Percentiles rank a stretch among this genome's conserved stretches.
Evolutionary conservation across 139 green algal genomes (phyloP).

Genomic region (Tetradesmus lagerheimii): DNA sequence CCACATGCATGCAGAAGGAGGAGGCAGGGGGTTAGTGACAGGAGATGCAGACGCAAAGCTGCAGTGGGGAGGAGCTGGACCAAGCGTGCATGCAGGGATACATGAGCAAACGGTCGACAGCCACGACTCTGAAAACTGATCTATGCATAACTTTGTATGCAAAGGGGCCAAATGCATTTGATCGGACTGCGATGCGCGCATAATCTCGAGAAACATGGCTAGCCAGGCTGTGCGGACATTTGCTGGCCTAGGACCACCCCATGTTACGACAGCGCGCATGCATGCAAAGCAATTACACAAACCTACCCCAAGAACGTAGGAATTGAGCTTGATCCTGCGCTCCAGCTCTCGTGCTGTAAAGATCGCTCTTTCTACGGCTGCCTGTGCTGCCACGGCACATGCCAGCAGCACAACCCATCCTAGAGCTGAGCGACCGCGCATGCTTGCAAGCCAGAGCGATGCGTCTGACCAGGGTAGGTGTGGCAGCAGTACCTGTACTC

Average conservation of each 20-base stretch:
- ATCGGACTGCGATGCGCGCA: not conserved
- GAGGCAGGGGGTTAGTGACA: not conserved
- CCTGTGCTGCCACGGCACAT: not conserved
- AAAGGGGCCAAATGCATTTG: not conserved
- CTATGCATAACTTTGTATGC: not conserved
- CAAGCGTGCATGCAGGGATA: not conserved
- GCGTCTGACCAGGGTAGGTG: too few species aligned
- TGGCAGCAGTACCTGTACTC: too few species aligned
- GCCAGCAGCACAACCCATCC: not conserved
- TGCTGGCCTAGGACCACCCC: not conserved
- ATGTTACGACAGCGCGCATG: not conserved
- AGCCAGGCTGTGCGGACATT: not conserved
- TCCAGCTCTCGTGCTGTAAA: slow-evolving; percentile 8
- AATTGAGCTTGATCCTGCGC: not conserved
- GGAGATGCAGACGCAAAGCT: not conserved
- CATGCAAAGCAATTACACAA: not conserved
- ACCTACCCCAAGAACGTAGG: slow-evolving; percentile 8
- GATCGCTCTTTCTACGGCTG: slow-evolving; percentile 16
- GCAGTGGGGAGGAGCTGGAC: not conserved
- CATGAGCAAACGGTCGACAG: not conserved
- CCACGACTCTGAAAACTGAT: not conserved
- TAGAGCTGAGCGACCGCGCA: not conserved
- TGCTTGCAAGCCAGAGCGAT: not conserved
- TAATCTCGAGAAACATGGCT: not conserved
- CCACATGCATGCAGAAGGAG: not conserved